Evolutionary conservation across 148 eudicot genomes (phyloP).

Genomic region (Fagopyrum tataricum): DNA sequence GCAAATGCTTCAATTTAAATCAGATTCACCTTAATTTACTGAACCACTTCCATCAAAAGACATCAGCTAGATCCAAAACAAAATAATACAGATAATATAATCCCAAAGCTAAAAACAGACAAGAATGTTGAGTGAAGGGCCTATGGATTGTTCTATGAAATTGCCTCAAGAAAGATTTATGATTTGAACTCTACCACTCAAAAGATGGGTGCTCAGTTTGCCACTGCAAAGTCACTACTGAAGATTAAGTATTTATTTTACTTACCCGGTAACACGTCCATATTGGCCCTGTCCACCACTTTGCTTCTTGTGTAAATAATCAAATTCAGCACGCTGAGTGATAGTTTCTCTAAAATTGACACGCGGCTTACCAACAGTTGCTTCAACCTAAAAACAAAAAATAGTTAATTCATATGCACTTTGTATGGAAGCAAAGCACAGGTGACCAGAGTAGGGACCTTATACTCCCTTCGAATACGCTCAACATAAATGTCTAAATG

Average conservation of each 20-base stretch:
- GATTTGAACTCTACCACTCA: neutral
- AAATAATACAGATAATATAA: neutral
- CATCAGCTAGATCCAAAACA: neutral
- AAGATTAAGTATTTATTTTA: neutral
- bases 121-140: neutral
- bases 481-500: constrained; percentile 95
- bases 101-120: neutral
- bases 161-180: neutral
- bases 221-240: neutral
- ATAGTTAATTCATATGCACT: neutral
- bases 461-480: constrained; percentile 89
- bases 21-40: neutral
- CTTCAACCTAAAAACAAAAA: constrained; percentile 60
- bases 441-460: constrained; percentile 36
- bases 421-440: neutral
- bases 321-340: constrained; percentile 91
- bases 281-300: constrained; percentile 97
- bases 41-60: neutral
- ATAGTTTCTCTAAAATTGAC: constrained; percentile 97
- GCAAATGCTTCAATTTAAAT: neutral
- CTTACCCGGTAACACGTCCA: constrained; percentile 93
- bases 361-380: constrained; percentile 90
- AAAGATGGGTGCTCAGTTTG: neutral
- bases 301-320: constrained; percentile 96
- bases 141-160: neutral